These are phyloP conservation scores for Didymella glomerata DNA, from an alignment of 2,329 filamentous ascomycete species.

Conservation along the genomic window DNA sequence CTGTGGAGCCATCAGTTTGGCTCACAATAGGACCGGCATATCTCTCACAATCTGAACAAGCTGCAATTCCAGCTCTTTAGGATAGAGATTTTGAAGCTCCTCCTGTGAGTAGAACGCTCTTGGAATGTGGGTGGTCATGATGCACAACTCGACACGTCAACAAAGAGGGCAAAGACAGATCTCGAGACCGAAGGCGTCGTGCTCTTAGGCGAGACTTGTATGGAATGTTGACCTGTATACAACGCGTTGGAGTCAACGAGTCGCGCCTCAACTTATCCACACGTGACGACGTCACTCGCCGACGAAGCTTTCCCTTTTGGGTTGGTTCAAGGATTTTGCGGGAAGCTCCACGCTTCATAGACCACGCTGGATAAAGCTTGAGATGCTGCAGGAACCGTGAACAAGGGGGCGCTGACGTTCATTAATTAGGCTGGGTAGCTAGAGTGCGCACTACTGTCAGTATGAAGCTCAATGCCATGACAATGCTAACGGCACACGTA, in stretches of 20 bases:
- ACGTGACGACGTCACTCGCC: conserved; percentile 35
- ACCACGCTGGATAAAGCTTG: not conserved
- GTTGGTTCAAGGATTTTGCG: conserved; percentile 16
- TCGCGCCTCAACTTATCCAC: conserved; percentile 21
- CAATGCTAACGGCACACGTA: conserved; percentile 14
- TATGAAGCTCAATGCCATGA: not conserved
- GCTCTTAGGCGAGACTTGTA: not conserved
- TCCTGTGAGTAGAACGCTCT: conserved; percentile 79
- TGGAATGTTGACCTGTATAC: not conserved
- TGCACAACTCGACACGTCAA: not conserved
- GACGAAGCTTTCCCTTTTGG: conserved; percentile 15
- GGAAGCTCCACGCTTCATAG: conserved; percentile 4
- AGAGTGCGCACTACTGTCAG: conserved; percentile 7
- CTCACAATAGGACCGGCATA: not conserved
- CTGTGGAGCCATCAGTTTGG: conserved; percentile 29
- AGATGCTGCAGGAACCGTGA: not conserved
- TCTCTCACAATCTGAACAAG: conserved; percentile 80
- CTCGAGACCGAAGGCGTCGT: not conserved
- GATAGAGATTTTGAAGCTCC: conserved; percentile 84
- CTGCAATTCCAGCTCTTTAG: conserved; percentile 78
- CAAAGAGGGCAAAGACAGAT: not conserved
- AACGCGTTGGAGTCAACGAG: conserved; percentile 11
- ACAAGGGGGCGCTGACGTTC: not conserved
- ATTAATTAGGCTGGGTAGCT: not conserved
- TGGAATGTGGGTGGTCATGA: conserved; percentile 81